These are phyloP conservation scores for Ballota nigra DNA, from an alignment of 257 asterid species.

Conservation along the genomic window DNA sequence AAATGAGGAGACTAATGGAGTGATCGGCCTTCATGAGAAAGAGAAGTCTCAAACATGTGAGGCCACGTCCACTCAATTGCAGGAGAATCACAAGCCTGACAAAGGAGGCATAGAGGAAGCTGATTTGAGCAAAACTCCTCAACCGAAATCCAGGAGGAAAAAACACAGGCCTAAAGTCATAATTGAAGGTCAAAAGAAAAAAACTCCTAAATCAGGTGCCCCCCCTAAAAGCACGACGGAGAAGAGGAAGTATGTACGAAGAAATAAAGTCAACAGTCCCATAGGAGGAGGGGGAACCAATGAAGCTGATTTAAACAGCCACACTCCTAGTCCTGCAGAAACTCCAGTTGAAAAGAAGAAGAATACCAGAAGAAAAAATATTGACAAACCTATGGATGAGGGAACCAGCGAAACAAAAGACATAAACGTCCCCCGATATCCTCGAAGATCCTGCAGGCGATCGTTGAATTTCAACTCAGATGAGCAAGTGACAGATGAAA, in stretches of 20 bases:
- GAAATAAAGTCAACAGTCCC: conserved; percentile 28
- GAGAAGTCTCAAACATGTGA: too few species aligned
- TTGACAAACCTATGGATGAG: conserved; percentile 36
- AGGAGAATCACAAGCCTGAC: conserved; percentile 79
- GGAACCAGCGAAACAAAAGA: conserved; percentile 29
- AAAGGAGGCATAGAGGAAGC: conserved; percentile 53
- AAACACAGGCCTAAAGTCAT: conserved; percentile 96
- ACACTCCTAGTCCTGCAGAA: conserved; percentile 27
- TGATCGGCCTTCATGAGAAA: conserved; percentile 28
- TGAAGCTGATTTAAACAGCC: conserved; percentile 26
- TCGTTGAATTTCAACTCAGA: conserved; percentile 53
- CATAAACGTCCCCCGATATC: conserved; percentile 7
- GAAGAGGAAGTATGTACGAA: conserved; percentile 61
- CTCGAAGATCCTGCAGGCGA: conserved; percentile 64
- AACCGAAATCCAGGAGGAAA: conserved; percentile 63
- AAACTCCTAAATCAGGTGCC: conserved; percentile 40
- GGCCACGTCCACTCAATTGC: conserved; percentile 34
- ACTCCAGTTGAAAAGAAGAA: conserved; percentile 40
- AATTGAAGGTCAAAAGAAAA: conserved; percentile 55
- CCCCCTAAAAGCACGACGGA: conserved; percentile 35
- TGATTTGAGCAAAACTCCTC: conserved; percentile 61
- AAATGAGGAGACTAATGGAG: conserved; percentile 29
- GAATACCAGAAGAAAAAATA: conserved; percentile 33
- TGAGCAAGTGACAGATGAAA: conserved; percentile 35
- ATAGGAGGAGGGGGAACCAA: conserved; percentile 35